phyloP scores from a whole-genome alignment of 495 filamentous ascomycete species.

The Neurospora terricola region DNA sequence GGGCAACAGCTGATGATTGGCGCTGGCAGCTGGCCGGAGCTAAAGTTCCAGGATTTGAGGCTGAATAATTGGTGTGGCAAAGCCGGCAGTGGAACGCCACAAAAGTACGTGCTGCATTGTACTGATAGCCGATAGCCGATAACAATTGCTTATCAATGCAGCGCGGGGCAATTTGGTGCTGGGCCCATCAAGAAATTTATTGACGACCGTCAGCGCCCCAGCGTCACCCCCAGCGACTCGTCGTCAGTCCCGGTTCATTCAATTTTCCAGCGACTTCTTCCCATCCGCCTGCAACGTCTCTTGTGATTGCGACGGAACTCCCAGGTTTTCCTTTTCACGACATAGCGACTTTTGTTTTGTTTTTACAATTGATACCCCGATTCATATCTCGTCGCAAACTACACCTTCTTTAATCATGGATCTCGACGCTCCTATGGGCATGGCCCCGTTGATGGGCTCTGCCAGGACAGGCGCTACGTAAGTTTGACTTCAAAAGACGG shows the following conservation, averaged over 20 bases:
- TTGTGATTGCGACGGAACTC: neutral
- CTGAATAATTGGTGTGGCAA: neutral
- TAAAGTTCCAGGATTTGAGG: neutral
- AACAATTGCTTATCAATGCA: conserved; percentile 5
- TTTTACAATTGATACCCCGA: neutral
- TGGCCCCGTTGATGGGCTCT: conserved; percentile 40
- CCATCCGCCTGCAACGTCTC: neutral
- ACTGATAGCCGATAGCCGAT: conserved; percentile 1
- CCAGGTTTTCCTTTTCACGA: neutral
- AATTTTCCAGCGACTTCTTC: neutral
- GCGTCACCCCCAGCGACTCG: neutral
- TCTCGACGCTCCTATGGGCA: conserved; percentile 52
- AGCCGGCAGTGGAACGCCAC: neutral
- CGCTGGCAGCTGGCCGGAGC: neutral
- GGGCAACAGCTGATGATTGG: neutral
- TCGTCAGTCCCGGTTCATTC: neutral
- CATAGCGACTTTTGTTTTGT: neutral
- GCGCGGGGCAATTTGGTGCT: conserved; percentile 6
- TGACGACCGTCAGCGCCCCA: neutral
- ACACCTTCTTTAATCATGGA: conserved; percentile 43
- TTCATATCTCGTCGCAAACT: neutral
- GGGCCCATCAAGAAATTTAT: conserved; percentile 6
- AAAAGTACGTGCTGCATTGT: neutral
- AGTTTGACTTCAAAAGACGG: conserved; percentile 8
- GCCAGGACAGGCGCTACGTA: conserved; percentile 49